Evolutionary conservation across 1,284 basidiomycete genomes (phyloP).

Genomic region (Pyrrhoderma lamaoense): DNA sequence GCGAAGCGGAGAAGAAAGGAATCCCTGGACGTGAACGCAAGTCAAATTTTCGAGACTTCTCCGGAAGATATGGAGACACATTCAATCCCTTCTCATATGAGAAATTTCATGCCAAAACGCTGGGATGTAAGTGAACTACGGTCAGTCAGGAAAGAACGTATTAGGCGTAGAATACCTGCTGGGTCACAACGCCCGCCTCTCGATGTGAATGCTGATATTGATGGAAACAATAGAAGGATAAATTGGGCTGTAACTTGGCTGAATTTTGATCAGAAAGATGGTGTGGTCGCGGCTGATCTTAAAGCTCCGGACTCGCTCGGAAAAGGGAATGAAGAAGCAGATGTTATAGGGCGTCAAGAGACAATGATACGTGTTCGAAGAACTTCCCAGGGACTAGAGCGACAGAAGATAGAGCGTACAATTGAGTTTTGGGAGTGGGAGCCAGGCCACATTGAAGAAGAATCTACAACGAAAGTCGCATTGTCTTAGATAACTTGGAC

Average conservation of each 20-base stretch:
- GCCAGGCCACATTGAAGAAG: too few species aligned
- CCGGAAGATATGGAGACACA: not conserved
- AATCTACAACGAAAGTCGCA: too few species aligned
- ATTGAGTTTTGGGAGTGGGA: conserved; percentile 16
- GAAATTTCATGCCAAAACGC: conserved; percentile 55
- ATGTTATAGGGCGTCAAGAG: conserved; percentile 42
- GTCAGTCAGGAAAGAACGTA: conserved; percentile 33
- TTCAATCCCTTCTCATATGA: conserved; percentile 31
- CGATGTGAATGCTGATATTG: not conserved
- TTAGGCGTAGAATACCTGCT: conserved; percentile 24
- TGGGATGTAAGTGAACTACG: conserved; percentile 52
- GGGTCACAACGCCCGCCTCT: conserved; percentile 28
- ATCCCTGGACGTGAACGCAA: not conserved
- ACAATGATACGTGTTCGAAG: conserved; percentile 52
- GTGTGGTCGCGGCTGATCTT: not conserved
- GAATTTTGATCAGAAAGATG: not conserved
- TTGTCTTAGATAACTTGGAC: too few species aligned
- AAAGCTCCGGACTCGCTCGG: not conserved
- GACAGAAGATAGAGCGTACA: conserved; percentile 11
- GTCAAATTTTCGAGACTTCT: not conserved
- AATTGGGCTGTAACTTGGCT: conserved; percentile 15
- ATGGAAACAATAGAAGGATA: not conserved
- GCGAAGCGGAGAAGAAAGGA: conserved; percentile 11
- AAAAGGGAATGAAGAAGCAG: conserved; percentile 24
- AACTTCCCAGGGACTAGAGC: conserved; percentile 35